Evolutionary conservation across 139 green algal species (phyloP), one percentile per base, ranked within the genome.

Genomic region (Coelastrella sp.): DNA sequence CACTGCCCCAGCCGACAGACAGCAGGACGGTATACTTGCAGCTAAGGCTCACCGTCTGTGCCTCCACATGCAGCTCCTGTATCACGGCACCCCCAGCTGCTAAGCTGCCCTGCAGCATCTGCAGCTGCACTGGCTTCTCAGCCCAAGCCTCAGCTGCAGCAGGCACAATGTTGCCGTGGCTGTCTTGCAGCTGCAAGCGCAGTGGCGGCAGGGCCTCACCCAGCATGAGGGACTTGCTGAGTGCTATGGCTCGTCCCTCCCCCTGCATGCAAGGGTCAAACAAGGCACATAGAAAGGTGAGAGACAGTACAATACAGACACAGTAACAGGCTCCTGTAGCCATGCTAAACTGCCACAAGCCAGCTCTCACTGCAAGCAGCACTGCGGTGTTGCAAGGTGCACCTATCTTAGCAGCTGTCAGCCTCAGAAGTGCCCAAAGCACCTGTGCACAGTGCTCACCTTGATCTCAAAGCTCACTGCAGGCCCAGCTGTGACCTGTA

Each of bases 181-280:
- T 83, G 82, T 97, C 95, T 60, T 86, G 87, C 57, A 95, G 92
- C 4, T 77, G 79, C 54, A 97, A 56, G 14, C 87, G 89, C 76
- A 97, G 86, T 0, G 91, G 92, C 4, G 95, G 95, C 78, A 97
- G 91, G 22, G 75, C 89, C 93, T 96, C 93, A 74, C 95, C 95
- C 61, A 97, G 94, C 65, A 93, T 80, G 5, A 97, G 19, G 6
- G 91, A 64, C 61, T 87, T 83, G 65, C 87, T 79, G 3, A 92
- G 92, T 10, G 90, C 79, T 10, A 89, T 88, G 8, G 85, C 91
- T 5, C 92, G 90, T 11, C 91, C 95, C 82, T 96, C 95, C 5
- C 95, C 94, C 85, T 94, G 73, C 68, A 83, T 71, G 61, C 61
- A 71, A 13, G 10, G 3, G 61, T 0, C 61, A 71, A 13, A 71